phyloP scores from a whole-genome alignment of 805 yeast genomes.

The Myxozyma vanderwaltii region DNA sequence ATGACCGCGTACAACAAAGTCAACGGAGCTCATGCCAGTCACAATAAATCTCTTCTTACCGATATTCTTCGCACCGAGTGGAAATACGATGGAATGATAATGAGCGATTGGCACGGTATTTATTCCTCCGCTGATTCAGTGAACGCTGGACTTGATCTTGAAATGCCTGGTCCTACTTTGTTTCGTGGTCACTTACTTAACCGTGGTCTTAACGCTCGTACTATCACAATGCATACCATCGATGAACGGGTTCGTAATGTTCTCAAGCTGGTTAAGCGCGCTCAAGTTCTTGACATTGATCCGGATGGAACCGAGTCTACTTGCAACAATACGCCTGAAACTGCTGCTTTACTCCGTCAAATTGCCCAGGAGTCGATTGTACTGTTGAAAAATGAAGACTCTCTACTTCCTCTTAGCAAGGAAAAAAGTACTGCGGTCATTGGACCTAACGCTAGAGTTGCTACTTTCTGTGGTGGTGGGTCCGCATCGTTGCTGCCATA shows the following conservation, averaged over 20 bases:
- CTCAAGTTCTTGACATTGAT: conserved; percentile 48
- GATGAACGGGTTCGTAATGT: conserved; percentile 51
- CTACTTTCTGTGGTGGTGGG: conserved; percentile 28
- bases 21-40: conserved; percentile 61
- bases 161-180: conserved; percentile 66
- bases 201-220: conserved; percentile 49
- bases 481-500: conserved; percentile 24
- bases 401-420: conserved; percentile 52
- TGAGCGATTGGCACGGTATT: conserved; percentile 69
- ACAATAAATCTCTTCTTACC: conserved; percentile 48
- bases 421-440: conserved; percentile 51
- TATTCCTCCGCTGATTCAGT: conserved; percentile 52
- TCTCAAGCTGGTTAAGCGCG: conserved; percentile 50
- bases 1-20: conserved; percentile 68
- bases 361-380: conserved; percentile 59
- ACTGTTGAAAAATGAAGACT: conserved; percentile 55
- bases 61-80: conserved; percentile 58
- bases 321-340: conserved; percentile 46
- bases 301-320: conserved; percentile 40
- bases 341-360: conserved; percentile 48
- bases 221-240: conserved; percentile 45
- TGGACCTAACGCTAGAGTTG: conserved; percentile 49
- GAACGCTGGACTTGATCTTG: conserved; percentile 61
- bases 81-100: conserved; percentile 57
- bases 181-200: conserved; percentile 48